Base-by-base conservation (phyloP, 2,329 filamentous ascomycete genomes). In the Colletotrichum melonis region DNA sequence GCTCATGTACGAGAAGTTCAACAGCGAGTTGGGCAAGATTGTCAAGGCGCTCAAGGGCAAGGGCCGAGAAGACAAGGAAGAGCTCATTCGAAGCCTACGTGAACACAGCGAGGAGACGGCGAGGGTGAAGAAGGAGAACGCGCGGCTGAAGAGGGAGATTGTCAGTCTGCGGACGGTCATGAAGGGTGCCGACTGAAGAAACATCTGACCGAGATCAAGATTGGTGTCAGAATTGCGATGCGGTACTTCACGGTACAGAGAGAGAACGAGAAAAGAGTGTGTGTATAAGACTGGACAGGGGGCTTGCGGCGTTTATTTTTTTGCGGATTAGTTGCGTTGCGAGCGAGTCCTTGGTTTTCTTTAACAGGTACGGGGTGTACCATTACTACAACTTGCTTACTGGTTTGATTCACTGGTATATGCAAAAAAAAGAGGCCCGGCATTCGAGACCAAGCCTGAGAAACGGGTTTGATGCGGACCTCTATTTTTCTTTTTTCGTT, bases 1-100 rank as follows among this genome's bases (percentile, higher is more conserved):
- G 83, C 90, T 96, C 35, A 87, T 98, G 68, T 98, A 98, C 82
- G 93, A 96, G 76, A 92, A 92, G 74, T 98, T 98, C 86, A 98
- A 98, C 78, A 90, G 91, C n/a, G 96, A 98, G 83, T 85, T 98
- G 60, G 93, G 91, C 77, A 95, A 93, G 85, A 94, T 98, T 73
- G 88, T 95, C 56, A 93, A 91, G 81, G 94, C 92, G 54, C 88
- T 97, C 60, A 91, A 91, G 81, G 90, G 90, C 73, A 92, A 92
- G 76, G 90, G 91, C 4, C 92, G 93, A 62, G 93, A 94, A 55
- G 94, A 94, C 12, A 93, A 94, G 77, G 93, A 95, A 78, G 94
- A 96, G 77, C 83, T 98, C 73, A 88, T 95, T 79, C 84, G 84
- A 46, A 91, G 91, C 79, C 81, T 98, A 73, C 92, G 90, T 76